Conservation (phyloP, 2,329 filamentous ascomycete species). For the Calonectria pauciramosa region DNA sequence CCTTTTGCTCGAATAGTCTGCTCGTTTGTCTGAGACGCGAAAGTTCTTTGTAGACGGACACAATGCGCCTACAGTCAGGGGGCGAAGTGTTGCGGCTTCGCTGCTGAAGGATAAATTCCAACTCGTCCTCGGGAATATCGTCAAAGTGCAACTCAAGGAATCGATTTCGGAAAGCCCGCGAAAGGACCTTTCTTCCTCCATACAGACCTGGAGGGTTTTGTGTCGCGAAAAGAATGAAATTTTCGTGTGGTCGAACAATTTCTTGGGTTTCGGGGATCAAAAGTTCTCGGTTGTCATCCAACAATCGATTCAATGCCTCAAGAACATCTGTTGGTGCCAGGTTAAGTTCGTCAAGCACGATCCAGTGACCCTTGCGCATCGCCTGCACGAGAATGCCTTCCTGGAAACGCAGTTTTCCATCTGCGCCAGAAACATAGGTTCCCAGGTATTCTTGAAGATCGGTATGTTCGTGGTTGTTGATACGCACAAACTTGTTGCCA, state of each 20-base stretch:
- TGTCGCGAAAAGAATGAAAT: constrained; percentile 98
- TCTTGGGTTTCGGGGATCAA: constrained; percentile 98
- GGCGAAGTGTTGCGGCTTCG: constrained; percentile 89
- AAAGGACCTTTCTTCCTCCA: constrained; percentile 92
- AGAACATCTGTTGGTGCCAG: constrained; percentile 96
- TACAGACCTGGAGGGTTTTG: constrained; percentile 98
- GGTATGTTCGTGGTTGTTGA: constrained; percentile 99
- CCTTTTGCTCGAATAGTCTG: constrained; percentile 95
- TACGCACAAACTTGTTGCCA: constrained; percentile 96
- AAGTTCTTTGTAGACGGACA: constrained; percentile 93
- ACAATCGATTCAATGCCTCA: constrained; percentile 92
- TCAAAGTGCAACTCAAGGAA: constrained; percentile 98
- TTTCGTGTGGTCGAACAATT: constrained; percentile 88
- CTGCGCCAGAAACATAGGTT: constrained; percentile 88
- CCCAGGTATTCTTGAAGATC: constrained; percentile 98
- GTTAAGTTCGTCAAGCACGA: constrained; percentile 97
- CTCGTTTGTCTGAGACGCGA: constrained; percentile 91
- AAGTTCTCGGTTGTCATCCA: constrained; percentile 97
- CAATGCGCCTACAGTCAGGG: constrained; percentile 91
- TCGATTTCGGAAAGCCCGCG: constrained; percentile 94
- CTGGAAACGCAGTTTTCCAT: constrained; percentile 90
- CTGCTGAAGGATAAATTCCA: constrained; percentile 91
- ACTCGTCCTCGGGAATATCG: constrained; percentile 94
- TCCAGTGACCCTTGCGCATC: constrained; percentile 94
- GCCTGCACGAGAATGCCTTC: constrained; percentile 95